Evolutionary conservation across 1,139 yeast species (phyloP).

Genomic region (Blastobotrys indianensis): DNA sequence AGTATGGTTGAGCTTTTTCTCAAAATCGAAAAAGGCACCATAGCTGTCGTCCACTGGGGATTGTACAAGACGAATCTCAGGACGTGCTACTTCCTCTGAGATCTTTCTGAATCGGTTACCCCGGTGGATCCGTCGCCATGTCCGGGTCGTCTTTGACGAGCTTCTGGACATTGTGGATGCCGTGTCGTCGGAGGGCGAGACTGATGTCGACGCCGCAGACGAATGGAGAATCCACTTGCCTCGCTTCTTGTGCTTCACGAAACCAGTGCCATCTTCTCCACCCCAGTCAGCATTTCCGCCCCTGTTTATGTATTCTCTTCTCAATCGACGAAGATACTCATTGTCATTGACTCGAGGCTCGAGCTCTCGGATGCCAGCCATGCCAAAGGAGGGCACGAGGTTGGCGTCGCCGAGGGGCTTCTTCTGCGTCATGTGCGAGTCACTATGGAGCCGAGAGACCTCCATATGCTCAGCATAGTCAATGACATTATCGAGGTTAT

Average conservation of each 20-base stretch:
- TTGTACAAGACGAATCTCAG: neutral
- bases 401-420: neutral
- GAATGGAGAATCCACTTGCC: neutral
- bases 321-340: neutral
- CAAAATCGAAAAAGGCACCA: neutral
- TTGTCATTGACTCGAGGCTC: neutral
- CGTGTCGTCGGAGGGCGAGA: neutral
- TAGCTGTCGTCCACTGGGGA: neutral
- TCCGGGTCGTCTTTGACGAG: neutral
- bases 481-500: neutral
- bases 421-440: neutral
- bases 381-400: neutral
- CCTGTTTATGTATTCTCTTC: neutral
- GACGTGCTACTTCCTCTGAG: no score
- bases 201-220: neutral
- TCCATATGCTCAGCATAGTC: constrained; percentile 5
- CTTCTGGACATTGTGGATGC: neutral
- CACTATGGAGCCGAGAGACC: neutral
- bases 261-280: constrained; percentile 2
- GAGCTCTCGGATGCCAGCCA: neutral
- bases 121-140: neutral
- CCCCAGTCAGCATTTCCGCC: constrained; percentile 2
- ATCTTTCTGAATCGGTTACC: no score
- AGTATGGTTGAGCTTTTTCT: neutral
- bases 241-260: neutral